phyloP scores from a whole-genome alignment of 805 yeast genomes.

The Saccharomycopsis fibuligera region DNA sequence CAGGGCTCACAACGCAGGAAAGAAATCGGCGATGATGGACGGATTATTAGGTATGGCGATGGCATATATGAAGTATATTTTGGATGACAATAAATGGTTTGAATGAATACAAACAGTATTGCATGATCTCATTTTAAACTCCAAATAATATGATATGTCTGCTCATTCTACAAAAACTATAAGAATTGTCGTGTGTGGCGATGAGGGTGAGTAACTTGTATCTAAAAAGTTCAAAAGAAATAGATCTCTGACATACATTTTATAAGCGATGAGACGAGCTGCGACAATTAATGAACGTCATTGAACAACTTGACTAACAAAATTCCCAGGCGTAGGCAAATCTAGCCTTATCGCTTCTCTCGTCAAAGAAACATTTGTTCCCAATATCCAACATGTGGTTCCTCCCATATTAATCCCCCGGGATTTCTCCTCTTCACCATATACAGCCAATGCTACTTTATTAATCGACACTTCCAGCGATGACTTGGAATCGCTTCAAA shows the following conservation, averaged over 20 bases:
- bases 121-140: too few species aligned
- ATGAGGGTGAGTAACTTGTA: slow-evolving; percentile 45
- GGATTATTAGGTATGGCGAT: too few species aligned
- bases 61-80: too few species aligned
- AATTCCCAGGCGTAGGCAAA: slow-evolving; percentile 55
- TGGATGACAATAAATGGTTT: too few species aligned
- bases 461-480: slow-evolving; percentile 75
- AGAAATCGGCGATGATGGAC: too few species aligned
- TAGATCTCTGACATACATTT: too few species aligned
- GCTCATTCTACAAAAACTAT: slow-evolving; percentile 56
- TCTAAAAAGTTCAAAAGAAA: too few species aligned
- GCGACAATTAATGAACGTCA: neutral
- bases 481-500: slow-evolving; percentile 53
- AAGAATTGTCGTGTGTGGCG: slow-evolving; percentile 89
- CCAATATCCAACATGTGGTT: slow-evolving; percentile 68
- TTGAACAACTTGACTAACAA: neutral
- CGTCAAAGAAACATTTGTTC: slow-evolving; percentile 74
- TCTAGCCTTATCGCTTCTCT: slow-evolving; percentile 73
- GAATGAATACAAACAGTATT: too few species aligned
- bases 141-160: too few species aligned
- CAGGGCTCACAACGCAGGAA: too few species aligned
- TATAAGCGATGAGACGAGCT: too few species aligned
- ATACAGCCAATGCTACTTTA: slow-evolving; percentile 59
- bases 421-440: slow-evolving; percentile 53
- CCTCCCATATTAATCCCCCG: slow-evolving; percentile 83